A percentile compares a stretch with the other conserved stretches of the same genome.
These are phyloP conservation scores for Fusarium decemcellulare DNA, from an alignment of 2,329 filamentous ascomycete species.

Conservation along the genomic window DNA sequence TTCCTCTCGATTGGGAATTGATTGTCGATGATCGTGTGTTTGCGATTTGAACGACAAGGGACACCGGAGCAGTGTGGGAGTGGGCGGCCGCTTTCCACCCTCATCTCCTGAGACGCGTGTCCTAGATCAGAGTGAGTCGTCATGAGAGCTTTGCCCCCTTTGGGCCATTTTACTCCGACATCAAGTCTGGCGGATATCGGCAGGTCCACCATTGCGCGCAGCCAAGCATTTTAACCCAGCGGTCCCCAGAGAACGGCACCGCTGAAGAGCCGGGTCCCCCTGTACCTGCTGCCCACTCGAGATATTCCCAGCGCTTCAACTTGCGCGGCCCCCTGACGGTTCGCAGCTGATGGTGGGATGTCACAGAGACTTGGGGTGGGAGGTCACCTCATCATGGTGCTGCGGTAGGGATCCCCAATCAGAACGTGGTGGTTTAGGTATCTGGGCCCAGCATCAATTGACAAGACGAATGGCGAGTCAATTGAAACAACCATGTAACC, in stretches of 20 bases:
- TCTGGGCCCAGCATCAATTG: background rate
- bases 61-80: no score
- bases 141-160: no score
- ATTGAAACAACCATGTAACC: no score
- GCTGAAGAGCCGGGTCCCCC: background rate
- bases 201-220: background rate
- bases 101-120: no score
- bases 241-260: background rate
- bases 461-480: background rate
- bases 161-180: no score
- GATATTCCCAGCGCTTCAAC: background rate
- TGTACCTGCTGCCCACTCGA: background rate
- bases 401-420: no score
- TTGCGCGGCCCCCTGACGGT: background rate
- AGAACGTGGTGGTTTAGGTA: background rate
- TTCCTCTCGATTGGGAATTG: no score
- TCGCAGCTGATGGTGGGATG: background rate
- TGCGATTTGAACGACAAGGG: no score
- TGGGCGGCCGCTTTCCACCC: no score
- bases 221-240: constrained; percentile 2
- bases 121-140: no score
- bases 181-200: no score
- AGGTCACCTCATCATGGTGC: background rate
- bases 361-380: background rate
- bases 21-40: no score